phyloP scores from a whole-genome alignment of 768 basidiomycete genomes.

The Suillus bovinus region DNA sequence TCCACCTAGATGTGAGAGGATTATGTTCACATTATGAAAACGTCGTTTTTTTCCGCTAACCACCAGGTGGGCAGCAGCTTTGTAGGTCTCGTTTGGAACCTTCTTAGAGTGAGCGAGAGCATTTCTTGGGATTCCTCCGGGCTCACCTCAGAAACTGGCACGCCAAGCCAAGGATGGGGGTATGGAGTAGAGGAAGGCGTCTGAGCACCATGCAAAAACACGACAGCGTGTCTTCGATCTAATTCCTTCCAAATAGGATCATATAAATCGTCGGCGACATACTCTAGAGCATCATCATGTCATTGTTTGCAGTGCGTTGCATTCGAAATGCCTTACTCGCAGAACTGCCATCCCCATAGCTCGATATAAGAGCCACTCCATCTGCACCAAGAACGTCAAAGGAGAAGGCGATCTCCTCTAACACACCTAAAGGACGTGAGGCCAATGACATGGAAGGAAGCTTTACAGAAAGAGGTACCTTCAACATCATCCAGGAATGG shows the following conservation, averaged over 20 bases:
- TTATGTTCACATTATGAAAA: conserved; percentile 58
- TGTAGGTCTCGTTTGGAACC: conserved; percentile 84
- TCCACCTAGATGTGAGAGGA: conserved; percentile 78
- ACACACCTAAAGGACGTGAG: conserved; percentile 42
- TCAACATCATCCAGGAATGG: conserved; percentile 63
- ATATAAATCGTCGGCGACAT: conserved; percentile 64
- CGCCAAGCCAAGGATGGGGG: conserved; percentile 62
- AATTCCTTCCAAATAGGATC: conserved; percentile 74
- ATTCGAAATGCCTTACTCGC: conserved; percentile 45
- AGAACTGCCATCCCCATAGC: conserved; percentile 54
- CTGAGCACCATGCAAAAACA: conserved; percentile 76
- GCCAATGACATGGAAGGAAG: conserved; percentile 1
- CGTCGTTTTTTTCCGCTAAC: conserved; percentile 69
- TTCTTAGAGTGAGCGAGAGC: conserved; percentile 25
- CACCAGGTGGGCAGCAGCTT: conserved; percentile 77
- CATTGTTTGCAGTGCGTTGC: not conserved
- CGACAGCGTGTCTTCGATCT: conserved; percentile 54
- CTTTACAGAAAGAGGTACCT: conserved; percentile 37
- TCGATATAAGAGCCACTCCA: conserved; percentile 67
- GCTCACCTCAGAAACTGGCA: conserved; percentile 67
- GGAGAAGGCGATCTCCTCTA: conserved; percentile 61
- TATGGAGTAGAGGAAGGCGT: conserved; percentile 62
- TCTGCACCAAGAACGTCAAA: conserved; percentile 62
- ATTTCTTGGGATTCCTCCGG: conserved; percentile 8
- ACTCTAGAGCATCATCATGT: conserved; percentile 41